Evolutionary conservation across 148 eudicot genomes (phyloP).

Genomic region (Spergularia bocconei): DNA sequence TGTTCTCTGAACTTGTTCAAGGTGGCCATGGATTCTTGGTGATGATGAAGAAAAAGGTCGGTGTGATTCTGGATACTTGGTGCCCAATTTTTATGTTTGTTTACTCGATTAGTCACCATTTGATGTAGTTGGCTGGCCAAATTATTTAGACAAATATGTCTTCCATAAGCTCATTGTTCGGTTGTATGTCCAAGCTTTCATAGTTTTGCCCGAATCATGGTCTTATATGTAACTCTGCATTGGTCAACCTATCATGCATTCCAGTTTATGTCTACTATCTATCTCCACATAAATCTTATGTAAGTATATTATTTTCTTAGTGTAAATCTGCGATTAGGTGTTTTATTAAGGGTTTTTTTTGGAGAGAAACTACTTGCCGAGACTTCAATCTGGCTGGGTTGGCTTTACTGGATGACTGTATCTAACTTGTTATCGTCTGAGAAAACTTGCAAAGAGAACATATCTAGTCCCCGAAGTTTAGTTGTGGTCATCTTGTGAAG

Average conservation of each 20-base stretch:
- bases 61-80: conserved; percentile 12
- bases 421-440: too few relatives aligned
- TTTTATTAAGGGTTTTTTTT: too few relatives aligned
- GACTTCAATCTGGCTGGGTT: too few relatives aligned
- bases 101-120: neutral
- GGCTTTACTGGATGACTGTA: too few relatives aligned
- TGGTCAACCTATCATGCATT: neutral
- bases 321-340: too few relatives aligned
- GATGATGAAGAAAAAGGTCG: conserved; percentile 98
- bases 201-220: neutral
- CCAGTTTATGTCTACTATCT: neutral
- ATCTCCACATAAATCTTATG: neutral
- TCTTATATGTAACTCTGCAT: neutral
- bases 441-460: too few relatives aligned
- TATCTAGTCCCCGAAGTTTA: too few relatives aligned
- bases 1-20: conserved; percentile 95
- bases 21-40: conserved; percentile 94
- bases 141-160: neutral
- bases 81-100: neutral
- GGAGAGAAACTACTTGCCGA: too few relatives aligned
- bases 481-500: too few relatives aligned
- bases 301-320: neutral
- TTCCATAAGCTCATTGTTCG: neutral
- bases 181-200: conserved; percentile 11
- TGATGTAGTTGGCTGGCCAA: conserved; percentile 1